Evolutionary conservation across 306 rosid genomes (phyloP).

Genomic region (Potentilla sterilis): DNA sequence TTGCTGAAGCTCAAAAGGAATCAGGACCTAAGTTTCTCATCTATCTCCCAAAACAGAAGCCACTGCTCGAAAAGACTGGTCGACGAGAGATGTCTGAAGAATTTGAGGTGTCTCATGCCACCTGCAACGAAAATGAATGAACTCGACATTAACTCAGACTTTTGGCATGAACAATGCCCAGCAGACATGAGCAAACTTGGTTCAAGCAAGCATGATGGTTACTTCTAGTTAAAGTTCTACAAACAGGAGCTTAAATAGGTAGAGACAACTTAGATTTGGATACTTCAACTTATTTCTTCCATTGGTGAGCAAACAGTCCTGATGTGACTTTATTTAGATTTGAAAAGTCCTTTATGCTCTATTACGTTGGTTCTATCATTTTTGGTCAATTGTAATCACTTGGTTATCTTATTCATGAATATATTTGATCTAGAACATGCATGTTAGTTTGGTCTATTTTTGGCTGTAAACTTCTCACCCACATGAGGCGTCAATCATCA

Average conservation of each 20-base stretch:
- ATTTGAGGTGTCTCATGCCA: background rate
- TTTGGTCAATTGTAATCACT: background rate
- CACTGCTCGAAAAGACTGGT: background rate
- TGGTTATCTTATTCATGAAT: background rate
- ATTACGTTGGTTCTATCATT: background rate
- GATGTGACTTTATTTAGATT: background rate
- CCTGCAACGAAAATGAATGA: background rate
- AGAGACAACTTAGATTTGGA: background rate
- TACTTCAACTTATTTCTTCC: background rate
- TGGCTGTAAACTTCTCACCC: background rate
- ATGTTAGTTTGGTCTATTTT: background rate
- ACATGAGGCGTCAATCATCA: background rate
- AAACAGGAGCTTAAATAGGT: background rate
- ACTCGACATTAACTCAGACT: background rate
- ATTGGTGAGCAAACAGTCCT: background rate
- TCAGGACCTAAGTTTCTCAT: background rate
- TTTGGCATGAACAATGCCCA: background rate
- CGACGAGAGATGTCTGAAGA: background rate
- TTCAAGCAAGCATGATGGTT: background rate
- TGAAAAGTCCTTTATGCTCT: background rate
- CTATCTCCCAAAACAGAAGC: background rate
- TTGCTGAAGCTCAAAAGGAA: background rate
- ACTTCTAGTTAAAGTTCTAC: background rate
- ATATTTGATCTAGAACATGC: background rate
- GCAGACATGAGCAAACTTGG: background rate